Percentiles rank a stretch among this genome's conserved stretches.
Conservation (phyloP, 1,284 basidiomycete genomes). For the Xerocomus cyaneibrunnescens region DNA sequence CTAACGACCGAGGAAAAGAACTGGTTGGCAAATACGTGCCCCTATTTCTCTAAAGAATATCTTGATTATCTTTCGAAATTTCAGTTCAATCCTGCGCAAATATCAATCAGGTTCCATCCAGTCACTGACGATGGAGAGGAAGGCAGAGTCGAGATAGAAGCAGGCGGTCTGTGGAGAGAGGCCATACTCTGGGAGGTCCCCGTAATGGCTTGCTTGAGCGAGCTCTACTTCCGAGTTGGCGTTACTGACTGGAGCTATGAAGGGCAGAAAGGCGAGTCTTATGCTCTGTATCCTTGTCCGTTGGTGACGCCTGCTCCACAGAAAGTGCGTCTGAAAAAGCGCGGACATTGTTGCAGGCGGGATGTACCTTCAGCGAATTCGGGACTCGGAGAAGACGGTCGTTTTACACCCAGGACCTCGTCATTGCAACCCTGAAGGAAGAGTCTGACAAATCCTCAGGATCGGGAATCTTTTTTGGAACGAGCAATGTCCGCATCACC, state of each 20-base stretch:
- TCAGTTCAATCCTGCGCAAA: conserved; percentile 81
- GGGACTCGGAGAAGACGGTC: conserved; percentile 89
- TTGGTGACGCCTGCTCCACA: conserved; percentile 22
- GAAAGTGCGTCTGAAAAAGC: conserved; percentile 75
- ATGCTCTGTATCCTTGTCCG: background rate
- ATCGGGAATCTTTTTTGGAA: conserved; percentile 71
- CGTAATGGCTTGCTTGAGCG: conserved; percentile 85
- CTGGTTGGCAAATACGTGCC: conserved; percentile 72
- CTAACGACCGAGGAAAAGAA: conserved; percentile 64
- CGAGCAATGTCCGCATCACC: conserved; percentile 70
- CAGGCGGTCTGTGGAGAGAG: conserved; percentile 82
- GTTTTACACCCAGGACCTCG: conserved; percentile 76
- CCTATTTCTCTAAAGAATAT: conserved; percentile 76
- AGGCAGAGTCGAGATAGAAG: conserved; percentile 76
- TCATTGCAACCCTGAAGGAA: conserved; percentile 68
- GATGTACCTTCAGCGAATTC: conserved; percentile 87
- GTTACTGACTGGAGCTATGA: conserved; percentile 84
- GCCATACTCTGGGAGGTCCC: conserved; percentile 97
- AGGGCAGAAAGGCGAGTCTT: conserved; percentile 65
- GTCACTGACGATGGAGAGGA: conserved; percentile 46
- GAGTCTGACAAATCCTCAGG: conserved; percentile 56
- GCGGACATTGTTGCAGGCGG: conserved; percentile 59
- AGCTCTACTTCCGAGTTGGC: conserved; percentile 70
- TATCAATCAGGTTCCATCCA: conserved; percentile 66
- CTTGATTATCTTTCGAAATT: conserved; percentile 75